Evolutionary conservation across 202 grass and related monocot species (phyloP).

Genomic region (Cymbopogon flexuosus): DNA sequence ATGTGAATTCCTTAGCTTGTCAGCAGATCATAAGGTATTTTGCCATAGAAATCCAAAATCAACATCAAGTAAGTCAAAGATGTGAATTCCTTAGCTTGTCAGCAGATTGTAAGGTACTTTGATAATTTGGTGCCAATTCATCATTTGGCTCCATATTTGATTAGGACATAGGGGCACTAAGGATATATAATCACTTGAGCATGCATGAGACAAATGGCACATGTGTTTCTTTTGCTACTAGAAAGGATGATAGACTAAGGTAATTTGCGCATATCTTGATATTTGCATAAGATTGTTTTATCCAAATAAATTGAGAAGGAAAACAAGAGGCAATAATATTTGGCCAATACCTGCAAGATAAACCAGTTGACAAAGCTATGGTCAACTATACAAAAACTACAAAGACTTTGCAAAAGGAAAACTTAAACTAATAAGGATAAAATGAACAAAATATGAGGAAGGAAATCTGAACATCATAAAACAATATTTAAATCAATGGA

Average conservation of each 20-base stretch:
- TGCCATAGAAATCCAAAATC: constrained; percentile 5
- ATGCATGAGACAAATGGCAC: constrained; percentile 4
- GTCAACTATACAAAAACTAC: constrained; percentile 34
- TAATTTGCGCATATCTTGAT: constrained; percentile 27
- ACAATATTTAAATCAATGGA: not conserved
- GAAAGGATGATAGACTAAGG: constrained; percentile 27
- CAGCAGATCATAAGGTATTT: constrained; percentile 15
- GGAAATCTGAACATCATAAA: not conserved
- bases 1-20: not conserved
- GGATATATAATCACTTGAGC: constrained; percentile 12
- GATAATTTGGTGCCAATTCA: constrained; percentile 8
- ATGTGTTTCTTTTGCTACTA: constrained; percentile 20
- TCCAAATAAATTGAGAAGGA: constrained; percentile 28
- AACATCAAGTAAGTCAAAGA: constrained; percentile 11
- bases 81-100: constrained; percentile 2
- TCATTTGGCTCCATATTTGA: not conserved
- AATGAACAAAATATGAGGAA: constrained; percentile 20
- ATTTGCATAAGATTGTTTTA: constrained; percentile 27
- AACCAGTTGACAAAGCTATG: constrained; percentile 36
- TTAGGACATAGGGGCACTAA: not conserved
- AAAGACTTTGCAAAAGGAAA: not conserved
- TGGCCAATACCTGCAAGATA: constrained; percentile 57
- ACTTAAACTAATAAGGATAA: not conserved
- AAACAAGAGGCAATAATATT: constrained; percentile 33
- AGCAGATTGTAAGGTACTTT: constrained; percentile 14